Evolutionary conservation across 1,284 basidiomycete species (phyloP).

Genomic region (Kwoniella shivajii): DNA sequence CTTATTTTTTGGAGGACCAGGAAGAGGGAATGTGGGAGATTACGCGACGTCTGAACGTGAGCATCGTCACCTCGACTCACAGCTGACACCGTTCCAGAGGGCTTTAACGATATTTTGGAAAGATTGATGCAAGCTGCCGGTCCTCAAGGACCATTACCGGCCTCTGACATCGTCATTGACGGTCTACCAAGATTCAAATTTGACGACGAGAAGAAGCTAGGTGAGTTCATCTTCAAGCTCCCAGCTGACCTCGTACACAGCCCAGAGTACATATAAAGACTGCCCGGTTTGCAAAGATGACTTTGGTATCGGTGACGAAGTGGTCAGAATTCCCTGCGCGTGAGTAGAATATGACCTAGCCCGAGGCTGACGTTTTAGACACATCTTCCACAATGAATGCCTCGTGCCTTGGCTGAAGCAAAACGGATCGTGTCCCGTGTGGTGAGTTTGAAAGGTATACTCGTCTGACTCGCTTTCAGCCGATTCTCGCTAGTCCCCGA

Average conservation of each 20-base stretch:
- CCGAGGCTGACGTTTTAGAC: constrained; percentile 22
- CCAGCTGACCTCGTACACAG: no score
- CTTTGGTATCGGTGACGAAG: constrained; percentile 43
- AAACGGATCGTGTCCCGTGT: constrained; percentile 54
- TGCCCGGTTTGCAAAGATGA: constrained; percentile 53
- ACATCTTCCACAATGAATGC: constrained; percentile 53
- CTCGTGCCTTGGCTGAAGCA: constrained; percentile 50
- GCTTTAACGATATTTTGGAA: constrained; percentile 49
- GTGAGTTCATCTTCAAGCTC: constrained; percentile 24
- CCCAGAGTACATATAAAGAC: constrained; percentile 46
- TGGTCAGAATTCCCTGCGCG: constrained; percentile 48
- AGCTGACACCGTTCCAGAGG: constrained; percentile 25
- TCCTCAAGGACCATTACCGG: constrained; percentile 51
- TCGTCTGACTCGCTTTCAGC: constrained; percentile 21
- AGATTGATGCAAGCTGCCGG: constrained; percentile 51
- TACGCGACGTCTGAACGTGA: constrained; percentile 50
- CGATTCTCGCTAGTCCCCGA: constrained; percentile 51
- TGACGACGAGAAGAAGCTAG: constrained; percentile 37
- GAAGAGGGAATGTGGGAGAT: constrained; percentile 42
- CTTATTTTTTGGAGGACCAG: constrained; percentile 21
- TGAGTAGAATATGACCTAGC: constrained; percentile 20
- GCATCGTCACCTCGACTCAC: neutral
- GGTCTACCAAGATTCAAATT: constrained; percentile 48
- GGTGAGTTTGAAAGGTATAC: constrained; percentile 28
- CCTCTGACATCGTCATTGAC: constrained; percentile 46